Evolutionary conservation across 176 grass and related monocot genomes (phyloP), one percentile per base, ranked within the genome.

Genomic region (Tuctoria greenei): DNA sequence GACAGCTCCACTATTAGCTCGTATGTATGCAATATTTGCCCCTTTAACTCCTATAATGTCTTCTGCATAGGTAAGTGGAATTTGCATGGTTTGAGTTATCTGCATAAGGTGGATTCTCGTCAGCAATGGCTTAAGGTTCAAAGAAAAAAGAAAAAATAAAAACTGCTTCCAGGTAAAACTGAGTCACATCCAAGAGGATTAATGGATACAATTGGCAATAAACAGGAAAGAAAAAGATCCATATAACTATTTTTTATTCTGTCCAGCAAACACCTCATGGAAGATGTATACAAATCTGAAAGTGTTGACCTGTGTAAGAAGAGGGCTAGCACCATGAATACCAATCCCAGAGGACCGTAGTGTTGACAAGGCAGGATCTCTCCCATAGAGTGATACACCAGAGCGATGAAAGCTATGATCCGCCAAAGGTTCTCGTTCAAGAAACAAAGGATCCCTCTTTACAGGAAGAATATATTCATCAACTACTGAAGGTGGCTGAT

Each of bases 81-180:
- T 90, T 92, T 99, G 91, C 95, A 99, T 99, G 41, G 87, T 99
- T 72, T 99, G 91, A 54, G 86, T 99, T 84, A 99, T 79, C 95
- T 99, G 86, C 71, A 66, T 44, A 44, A 17, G 38, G 66, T 59
- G 59, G 27, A 15, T 72, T 77, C 14, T 68, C 75, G 65, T 90
- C 75, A 79, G 77, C 55, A 90, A 73, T 45, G 23, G 31, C 59
- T 52, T 2, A 66, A 24, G 20, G 16, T 11, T 54, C 73, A 49
- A 86, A 77, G 24, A 8, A 1, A 28, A 57, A 69, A 24, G 41
- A 86, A 77, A 25, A 8, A 1, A 28, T 46, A 69, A 24, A 15
- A 9, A 26, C 17, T 68, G 36, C 10, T 69, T 55, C 16, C 11
- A 43, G 67, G 17, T 17, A 86, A 61, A 24, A 68, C 31, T 58